A percentile compares a stretch with the other conserved stretches of the same genome.
Conservation (phyloP, 805 yeast species). For the Metschnikowia drakensbergensis region DNA sequence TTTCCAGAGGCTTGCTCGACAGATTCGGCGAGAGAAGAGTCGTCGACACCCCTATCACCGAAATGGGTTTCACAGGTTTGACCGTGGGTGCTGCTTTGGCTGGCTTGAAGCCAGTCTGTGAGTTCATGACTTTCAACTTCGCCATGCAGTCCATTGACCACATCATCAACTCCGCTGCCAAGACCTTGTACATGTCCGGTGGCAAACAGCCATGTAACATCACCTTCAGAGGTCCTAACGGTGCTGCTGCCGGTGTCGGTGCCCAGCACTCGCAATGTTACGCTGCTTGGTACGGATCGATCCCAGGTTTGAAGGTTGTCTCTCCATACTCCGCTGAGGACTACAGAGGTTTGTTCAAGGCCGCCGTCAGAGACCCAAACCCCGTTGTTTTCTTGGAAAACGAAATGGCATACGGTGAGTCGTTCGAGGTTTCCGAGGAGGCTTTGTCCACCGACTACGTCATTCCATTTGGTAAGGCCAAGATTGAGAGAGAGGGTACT, state of each 20-base stretch:
- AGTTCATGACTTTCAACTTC: slow-evolving; percentile 98
- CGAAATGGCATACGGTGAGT: slow-evolving; percentile 90
- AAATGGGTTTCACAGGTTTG: slow-evolving; percentile 96
- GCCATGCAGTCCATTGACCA: slow-evolving; percentile 99
- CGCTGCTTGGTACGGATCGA: slow-evolving; percentile 96
- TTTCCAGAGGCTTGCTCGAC: slow-evolving; percentile 92
- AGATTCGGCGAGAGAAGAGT: slow-evolving; percentile 92
- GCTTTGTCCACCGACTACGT: slow-evolving; percentile 83
- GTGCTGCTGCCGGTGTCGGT: slow-evolving; percentile 99
- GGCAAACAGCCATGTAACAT: slow-evolving; percentile 97
- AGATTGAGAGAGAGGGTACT: slow-evolving; percentile 88
- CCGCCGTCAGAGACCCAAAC: slow-evolving; percentile 97
- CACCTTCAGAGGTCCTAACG: slow-evolving; percentile 98
- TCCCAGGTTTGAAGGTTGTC: slow-evolving; percentile 96
- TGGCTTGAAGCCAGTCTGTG: slow-evolving; percentile 94
- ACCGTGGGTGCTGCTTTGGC: slow-evolving; percentile 96
- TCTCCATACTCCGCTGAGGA: slow-evolving; percentile 96
- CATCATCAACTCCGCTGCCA: slow-evolving; percentile 97
- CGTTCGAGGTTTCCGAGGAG: slow-evolving; percentile 86
- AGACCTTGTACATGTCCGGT: slow-evolving; percentile 98
- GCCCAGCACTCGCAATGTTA: slow-evolving; percentile 99
- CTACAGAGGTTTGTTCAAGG: slow-evolving; percentile 91
- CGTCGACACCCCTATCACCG: slow-evolving; percentile 96
- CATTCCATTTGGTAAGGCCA: slow-evolving; percentile 92
- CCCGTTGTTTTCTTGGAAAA: slow-evolving; percentile 95